Base-by-base conservation (phyloP, 352 stramenopile genomes). In the Thraustochytrium striatum region DNA sequence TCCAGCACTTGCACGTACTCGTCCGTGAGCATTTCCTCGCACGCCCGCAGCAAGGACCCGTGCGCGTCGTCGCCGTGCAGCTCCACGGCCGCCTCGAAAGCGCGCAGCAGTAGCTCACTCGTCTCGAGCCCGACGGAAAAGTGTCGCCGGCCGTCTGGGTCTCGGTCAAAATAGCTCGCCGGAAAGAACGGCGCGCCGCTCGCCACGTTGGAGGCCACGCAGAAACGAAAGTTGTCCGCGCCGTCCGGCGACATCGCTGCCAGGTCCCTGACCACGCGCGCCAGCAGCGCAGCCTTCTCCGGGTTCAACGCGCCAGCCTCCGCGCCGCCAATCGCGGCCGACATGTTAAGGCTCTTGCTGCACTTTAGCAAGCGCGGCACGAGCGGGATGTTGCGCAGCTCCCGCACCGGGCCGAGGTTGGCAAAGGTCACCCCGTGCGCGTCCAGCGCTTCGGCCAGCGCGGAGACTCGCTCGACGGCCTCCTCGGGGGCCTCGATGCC, bases 181-280 rank as follows among this genome's bases (percentile, higher is more conserved):
- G 72, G 72, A 58, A 73, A 81, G 47, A 72, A 81, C 5, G 72
- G 72, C 9, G 59, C 61, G 28, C 72, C 57, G 19, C 39, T 13
- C 8, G 25, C 21, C 3, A 72, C 55, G 8, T 72, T 44, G 19
- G 59, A 59, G 28, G 7, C 35, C 2, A 61, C 72, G 32, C 35
- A 58, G 28, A 81, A 81, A 8, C 50, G 38, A 47, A 81, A 81
- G 43, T 52, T 72, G 28, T 33, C 69, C 25, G 32, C 30, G 32
- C 19, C 57, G n/a, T 61, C 30, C 38, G 13, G 25, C 32, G 16
- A 28, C 9, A 52, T 19, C 9, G 28, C 3, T 13, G 57, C 57
- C 11, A 61, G 19, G 19, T 72, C 32, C 30, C 5, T 2, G 19
- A 25, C 43, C 19, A 61, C 72, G 5, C 11, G 21, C 19, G 57